Percentiles rank a stretch among this genome's conserved stretches.
Evolutionary conservation across 192 early-diverging fungal species (phyloP).

Genomic region (Coemansia umbellata): DNA sequence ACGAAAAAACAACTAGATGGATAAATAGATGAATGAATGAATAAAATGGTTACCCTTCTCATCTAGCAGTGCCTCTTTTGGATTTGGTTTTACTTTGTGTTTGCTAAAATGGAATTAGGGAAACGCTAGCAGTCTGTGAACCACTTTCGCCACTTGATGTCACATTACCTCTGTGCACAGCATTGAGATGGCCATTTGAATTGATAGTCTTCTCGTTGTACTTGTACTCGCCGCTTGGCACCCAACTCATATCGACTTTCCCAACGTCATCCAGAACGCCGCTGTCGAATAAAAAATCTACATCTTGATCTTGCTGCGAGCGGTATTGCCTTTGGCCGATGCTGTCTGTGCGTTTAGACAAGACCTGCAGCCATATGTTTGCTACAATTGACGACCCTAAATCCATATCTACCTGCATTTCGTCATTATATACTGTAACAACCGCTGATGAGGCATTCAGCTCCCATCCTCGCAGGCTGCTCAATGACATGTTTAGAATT

Average conservation of each 20-base stretch:
- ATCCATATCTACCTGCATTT: conserved; percentile 18
- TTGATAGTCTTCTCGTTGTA: not conserved
- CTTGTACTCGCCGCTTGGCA: not conserved
- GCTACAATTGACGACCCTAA: conserved; percentile 25
- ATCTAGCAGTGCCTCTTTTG: no score
- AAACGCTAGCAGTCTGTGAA: not conserved
- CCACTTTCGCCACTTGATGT: not conserved
- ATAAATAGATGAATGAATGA: no score
- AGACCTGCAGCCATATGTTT: conserved; percentile 19
- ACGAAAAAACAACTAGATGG: no score
- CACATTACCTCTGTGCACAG: not conserved
- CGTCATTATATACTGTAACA: not conserved
- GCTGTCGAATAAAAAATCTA: not conserved
- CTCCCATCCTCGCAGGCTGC: not conserved
- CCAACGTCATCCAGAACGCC: no score
- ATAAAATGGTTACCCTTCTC: no score
- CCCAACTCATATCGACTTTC: no score
- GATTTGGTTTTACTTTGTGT: no score
- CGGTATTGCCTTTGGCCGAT: not conserved
- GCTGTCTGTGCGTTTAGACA: conserved; percentile 7
- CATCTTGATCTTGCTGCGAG: no score
- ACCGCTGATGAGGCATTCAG: not conserved
- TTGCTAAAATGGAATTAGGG: not conserved
- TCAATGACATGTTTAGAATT: not conserved
- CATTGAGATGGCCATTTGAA: not conserved